phyloP scores from a whole-genome alignment of 352 stramenopile genomes.

The Pythium folliculosum region DNA sequence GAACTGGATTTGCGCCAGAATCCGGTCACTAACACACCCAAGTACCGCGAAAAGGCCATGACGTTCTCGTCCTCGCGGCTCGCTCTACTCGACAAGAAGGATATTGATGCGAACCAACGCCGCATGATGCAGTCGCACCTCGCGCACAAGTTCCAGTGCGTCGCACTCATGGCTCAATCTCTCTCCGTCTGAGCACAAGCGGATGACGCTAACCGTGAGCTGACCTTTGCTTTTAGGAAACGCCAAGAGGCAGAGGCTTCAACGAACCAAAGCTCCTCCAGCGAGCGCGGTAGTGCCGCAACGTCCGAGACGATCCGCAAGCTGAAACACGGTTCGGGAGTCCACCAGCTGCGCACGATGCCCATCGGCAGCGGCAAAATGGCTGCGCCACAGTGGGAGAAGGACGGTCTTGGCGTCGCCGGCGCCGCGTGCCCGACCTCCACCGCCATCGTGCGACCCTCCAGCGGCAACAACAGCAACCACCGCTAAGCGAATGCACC shows the following conservation, averaged over 20 bases:
- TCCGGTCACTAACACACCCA: conserved; percentile 45
- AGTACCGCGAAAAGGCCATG: conserved; percentile 76
- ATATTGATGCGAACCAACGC: conserved; percentile 68
- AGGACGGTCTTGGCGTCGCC: conserved; percentile 38
- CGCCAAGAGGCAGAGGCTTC: conserved; percentile 36
- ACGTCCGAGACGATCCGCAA: conserved; percentile 38
- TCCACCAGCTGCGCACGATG: conserved; percentile 53
- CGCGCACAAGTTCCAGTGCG: conserved; percentile 71
- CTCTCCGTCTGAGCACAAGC: neutral
- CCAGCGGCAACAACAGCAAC: conserved; percentile 26
- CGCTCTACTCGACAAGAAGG: conserved; percentile 66
- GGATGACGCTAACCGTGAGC: neutral
- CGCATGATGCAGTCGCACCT: conserved; percentile 82
- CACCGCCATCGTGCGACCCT: conserved; percentile 35
- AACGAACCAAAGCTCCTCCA: conserved; percentile 10
- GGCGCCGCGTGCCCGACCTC: conserved; percentile 35
- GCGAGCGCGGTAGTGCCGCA: neutral
- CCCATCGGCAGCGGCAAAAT: conserved; percentile 26
- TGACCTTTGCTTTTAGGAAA: conserved; percentile 24
- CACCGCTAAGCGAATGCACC: conserved; percentile 3
- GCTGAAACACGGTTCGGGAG: conserved; percentile 46
- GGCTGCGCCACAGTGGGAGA: conserved; percentile 24
- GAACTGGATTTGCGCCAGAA: conserved; percentile 70
- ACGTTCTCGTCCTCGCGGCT: conserved; percentile 67
- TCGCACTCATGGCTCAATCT: neutral